Evolutionary conservation across 345 rosid species (phyloP), one percentile per base, ranked within the genome.

Genomic region (Lepidium sativum): DNA sequence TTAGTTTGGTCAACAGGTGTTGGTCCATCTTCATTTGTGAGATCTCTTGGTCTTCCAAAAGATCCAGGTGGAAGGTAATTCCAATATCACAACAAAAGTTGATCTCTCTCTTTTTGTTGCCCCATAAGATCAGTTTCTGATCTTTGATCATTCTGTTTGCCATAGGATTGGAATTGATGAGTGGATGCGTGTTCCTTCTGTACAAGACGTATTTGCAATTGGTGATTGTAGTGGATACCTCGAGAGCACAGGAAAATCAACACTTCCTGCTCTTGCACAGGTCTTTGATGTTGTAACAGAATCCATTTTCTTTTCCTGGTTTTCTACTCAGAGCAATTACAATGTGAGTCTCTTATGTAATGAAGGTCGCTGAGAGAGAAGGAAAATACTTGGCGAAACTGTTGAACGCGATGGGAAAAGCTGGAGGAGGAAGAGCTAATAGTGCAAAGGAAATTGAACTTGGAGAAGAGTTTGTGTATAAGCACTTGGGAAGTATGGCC

Each of bases 191-290:
- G 95, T 94, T 69, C 95, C 97, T 51, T 75, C 90, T 5, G 74
- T 72, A 74, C 69, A 80, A 74, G 97, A 94, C 74, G 84, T 86
- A 60, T 94, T 86, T 70, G 82, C 97, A 6, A 86, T 94, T 61
- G 99, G 99, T 54, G 99, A 94, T 70, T 94, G 97, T 83, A 80
- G 99, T 52, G 99, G 99, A 15, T 94, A 86, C 80, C 82, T 90
- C n/a, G 92, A 82, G 61, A 80, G 77, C 73, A 94, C 99, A 39
- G 97, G 96, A 31, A 90, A 75, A 77, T 83, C 83, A 40, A 88
- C 85, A 53, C 99, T 94, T 67, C 99, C 99, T 10, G 99, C 99
- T 66, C 79, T 94, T 79, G 99, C 99, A 8, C 99, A 94, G 89
- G 97, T 84, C 44, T 71, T 9, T n/a, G 27, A 32, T 53, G 43